Evolutionary conservation across 139 green algal genomes (phyloP).

Genomic region (Chlamydomonas sp.): DNA sequence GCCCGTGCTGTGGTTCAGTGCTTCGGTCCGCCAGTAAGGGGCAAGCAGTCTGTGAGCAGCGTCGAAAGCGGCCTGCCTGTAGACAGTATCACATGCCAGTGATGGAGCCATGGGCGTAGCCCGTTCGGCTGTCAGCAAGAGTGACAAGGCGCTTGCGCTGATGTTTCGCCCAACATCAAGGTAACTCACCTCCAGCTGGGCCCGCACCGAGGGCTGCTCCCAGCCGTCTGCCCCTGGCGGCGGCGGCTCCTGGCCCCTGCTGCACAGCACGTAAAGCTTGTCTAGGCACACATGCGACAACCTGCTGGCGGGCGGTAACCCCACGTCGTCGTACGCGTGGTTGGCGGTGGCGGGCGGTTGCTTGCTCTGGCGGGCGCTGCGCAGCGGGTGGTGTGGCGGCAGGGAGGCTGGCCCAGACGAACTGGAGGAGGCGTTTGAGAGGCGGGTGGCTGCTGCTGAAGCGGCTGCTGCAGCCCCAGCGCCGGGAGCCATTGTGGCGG

Average conservation of each 20-base stretch:
- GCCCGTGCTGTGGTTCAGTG: too few relatives aligned
- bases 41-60: too few relatives aligned
- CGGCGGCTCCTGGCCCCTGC: slow-evolving; percentile 54
- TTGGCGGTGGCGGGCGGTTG: not conserved
- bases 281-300: slow-evolving; percentile 83
- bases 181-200: slow-evolving; percentile 56
- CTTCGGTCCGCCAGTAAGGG: too few relatives aligned
- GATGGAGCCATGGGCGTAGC: too few relatives aligned
- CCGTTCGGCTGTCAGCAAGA: too few relatives aligned
- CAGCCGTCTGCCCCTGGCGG: not conserved
- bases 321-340: slow-evolving; percentile 17
- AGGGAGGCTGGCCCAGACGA: too few relatives aligned
- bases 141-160: too few relatives aligned
- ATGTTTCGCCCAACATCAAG: too few relatives aligned
- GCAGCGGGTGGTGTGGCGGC: too few relatives aligned
- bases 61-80: too few relatives aligned
- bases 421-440: too few relatives aligned
- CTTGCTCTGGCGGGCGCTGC: not conserved
- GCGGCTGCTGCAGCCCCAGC: not conserved
- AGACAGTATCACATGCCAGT: too few relatives aligned
- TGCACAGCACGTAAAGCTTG: slow-evolving; percentile 89
- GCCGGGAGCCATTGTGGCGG: not conserved
- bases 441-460: not conserved
- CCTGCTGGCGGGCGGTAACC: slow-evolving; percentile 47
- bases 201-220: slow-evolving; percentile 11